Conservation (phyloP, 352 stramenopile species). For the Phytophthora ramorum region DNA sequence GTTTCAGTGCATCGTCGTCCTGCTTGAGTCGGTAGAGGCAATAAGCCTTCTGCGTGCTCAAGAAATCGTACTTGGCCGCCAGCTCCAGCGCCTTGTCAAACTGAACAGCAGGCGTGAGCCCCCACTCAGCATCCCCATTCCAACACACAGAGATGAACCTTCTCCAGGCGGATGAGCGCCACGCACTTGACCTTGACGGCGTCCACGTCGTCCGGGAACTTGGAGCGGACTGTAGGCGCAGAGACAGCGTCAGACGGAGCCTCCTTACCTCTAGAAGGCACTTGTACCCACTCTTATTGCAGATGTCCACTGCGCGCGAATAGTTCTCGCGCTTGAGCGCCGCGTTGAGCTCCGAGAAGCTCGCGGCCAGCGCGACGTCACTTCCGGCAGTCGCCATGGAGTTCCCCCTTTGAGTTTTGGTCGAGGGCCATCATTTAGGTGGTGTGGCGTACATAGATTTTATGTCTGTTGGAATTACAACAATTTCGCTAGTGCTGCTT, state of each 20-base stretch:
- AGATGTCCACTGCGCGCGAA: slow-evolving; percentile 78
- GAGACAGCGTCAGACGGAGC: slow-evolving; percentile 11
- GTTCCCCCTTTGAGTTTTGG: slow-evolving; percentile 2
- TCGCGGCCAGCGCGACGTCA: slow-evolving; percentile 42
- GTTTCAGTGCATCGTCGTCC: slow-evolving; percentile 66
- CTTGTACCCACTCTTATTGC: slow-evolving; percentile 81
- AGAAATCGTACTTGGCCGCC: slow-evolving; percentile 70
- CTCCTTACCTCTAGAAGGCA: not conserved
- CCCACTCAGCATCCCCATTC: not conserved
- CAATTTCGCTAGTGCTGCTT: not conserved
- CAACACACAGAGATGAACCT: slow-evolving; percentile 39
- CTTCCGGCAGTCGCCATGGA: slow-evolving; percentile 19
- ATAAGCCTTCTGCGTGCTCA: slow-evolving; percentile 75
- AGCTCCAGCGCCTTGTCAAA: slow-evolving; percentile 88
- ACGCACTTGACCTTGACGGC: slow-evolving; percentile 87
- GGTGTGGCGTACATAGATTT: not conserved
- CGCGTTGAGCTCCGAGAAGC: slow-evolving; percentile 82
- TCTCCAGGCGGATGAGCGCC: slow-evolving; percentile 81
- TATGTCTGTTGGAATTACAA: not conserved
- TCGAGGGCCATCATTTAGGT: not conserved
- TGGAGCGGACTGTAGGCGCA: slow-evolving; percentile 62
- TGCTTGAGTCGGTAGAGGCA: slow-evolving; percentile 85
- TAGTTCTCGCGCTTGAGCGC: slow-evolving; percentile 84
- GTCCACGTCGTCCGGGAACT: slow-evolving; percentile 74
- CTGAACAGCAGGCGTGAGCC: slow-evolving; percentile 33